Percentiles rank a stretch among this genome's conserved stretches.
Conservation (phyloP, 345 rosid genomes). For the Euclidium syriacum region DNA sequence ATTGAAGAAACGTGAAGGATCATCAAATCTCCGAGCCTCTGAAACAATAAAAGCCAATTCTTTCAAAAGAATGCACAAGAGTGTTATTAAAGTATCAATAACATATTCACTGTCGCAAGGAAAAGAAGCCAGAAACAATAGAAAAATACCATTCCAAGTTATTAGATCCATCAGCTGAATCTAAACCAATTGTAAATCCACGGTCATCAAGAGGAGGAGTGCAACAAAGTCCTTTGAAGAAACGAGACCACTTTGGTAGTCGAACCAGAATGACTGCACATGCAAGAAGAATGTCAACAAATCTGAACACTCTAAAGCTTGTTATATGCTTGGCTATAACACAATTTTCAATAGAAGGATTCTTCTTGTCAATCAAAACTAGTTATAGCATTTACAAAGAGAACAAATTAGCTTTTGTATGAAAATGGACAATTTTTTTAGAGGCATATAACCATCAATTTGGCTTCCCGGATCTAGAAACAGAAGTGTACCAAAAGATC, state of each 20-base stretch:
- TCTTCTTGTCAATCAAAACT: too few relatives aligned
- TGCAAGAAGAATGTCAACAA: slow-evolving; percentile 27
- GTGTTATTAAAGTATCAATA: not conserved
- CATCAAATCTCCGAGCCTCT: slow-evolving; percentile 74
- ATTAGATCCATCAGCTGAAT: slow-evolving; percentile 50
- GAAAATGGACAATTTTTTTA: too few relatives aligned
- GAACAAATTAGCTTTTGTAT: too few relatives aligned
- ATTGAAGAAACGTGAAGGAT: slow-evolving; percentile 86
- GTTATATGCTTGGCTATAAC: too few relatives aligned
- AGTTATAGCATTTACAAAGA: too few relatives aligned
- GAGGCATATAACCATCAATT: too few relatives aligned
- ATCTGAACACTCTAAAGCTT: too few relatives aligned
- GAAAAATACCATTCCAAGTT: slow-evolving; percentile 63
- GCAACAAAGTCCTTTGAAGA: slow-evolving; percentile 31
- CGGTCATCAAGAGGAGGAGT: slow-evolving; percentile 87
- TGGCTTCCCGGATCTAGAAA: too few relatives aligned
- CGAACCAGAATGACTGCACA: slow-evolving; percentile 87
- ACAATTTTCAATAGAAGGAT: too few relatives aligned
- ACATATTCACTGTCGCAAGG: not conserved
- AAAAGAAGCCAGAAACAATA: not conserved
- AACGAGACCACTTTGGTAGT: slow-evolving; percentile 44
- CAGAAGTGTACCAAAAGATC: too few relatives aligned
- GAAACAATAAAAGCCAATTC: too few relatives aligned
- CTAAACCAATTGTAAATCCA: slow-evolving; percentile 73
- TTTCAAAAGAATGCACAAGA: slow-evolving; percentile 3